A percentile compares a stretch with the other conserved stretches of the same genome.
These are phyloP conservation scores for Pisolithus marmoratus DNA, from an alignment of 768 basidiomycete species.

Conservation along the genomic window DNA sequence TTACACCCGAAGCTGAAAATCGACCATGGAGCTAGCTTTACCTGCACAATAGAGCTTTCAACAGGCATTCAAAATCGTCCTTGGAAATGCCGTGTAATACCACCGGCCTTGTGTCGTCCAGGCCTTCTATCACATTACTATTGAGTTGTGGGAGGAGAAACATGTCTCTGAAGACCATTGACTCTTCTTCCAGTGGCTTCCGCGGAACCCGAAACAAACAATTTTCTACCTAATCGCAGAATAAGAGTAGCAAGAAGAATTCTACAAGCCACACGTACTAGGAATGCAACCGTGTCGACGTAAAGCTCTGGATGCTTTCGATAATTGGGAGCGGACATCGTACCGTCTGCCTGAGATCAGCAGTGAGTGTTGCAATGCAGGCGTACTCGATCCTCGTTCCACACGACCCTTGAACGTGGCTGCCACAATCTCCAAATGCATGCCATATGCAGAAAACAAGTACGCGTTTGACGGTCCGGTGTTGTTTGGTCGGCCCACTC, in stretches of 20 bases:
- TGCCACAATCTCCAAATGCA: too few relatives aligned
- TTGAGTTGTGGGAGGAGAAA: slow-evolving; percentile 13
- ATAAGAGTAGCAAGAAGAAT: not conserved
- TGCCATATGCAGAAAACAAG: too few relatives aligned
- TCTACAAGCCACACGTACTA: not conserved
- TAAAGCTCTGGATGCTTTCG: slow-evolving; percentile 6
- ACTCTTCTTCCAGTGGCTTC: slow-evolving; percentile 11
- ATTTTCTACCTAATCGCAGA: slow-evolving; percentile 14
- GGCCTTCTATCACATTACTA: slow-evolving; percentile 7
- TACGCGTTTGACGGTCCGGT: too few relatives aligned
- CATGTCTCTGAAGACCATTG: slow-evolving; percentile 14
- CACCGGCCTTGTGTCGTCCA: slow-evolving; percentile 13
- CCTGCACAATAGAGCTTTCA: slow-evolving; percentile 12
- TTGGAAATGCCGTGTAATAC: slow-evolving; percentile 8
- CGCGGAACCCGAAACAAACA: slow-evolving; percentile 17
- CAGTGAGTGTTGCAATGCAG: too few relatives aligned
- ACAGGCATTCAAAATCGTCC: slow-evolving; percentile 13
- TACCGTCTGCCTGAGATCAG: not conserved
- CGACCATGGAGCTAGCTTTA: not conserved
- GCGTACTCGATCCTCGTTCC: too few relatives aligned
- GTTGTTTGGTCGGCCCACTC: too few relatives aligned
- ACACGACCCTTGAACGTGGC: too few relatives aligned
- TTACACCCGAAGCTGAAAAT: too few relatives aligned
- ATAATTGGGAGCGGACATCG: not conserved
- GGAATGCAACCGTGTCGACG: slow-evolving; percentile 7